Evolutionary conservation across 139 green algal species (phyloP).

Genomic region (Closterium sp.): DNA sequence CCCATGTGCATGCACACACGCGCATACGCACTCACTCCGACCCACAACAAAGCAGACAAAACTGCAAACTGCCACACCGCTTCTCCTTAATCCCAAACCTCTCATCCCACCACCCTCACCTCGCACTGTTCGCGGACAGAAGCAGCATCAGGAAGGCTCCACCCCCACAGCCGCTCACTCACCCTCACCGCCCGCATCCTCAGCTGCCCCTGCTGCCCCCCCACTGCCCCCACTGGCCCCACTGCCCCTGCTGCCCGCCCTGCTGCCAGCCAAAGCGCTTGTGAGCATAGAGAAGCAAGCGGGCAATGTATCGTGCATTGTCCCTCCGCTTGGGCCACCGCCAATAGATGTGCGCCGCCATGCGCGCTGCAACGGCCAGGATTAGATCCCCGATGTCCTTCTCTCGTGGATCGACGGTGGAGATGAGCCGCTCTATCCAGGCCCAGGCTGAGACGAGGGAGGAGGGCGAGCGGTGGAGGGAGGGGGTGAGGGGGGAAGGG

Average conservation of each 20-base stretch:
- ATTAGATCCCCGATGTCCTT: neutral
- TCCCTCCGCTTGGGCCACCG: conserved; percentile 5
- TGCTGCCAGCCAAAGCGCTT: neutral
- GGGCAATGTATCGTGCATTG: conserved; percentile 3
- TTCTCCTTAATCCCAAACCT: neutral
- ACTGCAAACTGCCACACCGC: neutral
- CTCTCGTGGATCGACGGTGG: neutral
- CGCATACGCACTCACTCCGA: neutral
- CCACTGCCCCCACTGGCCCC: neutral
- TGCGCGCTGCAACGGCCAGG: conserved; percentile 15
- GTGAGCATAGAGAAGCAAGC: neutral
- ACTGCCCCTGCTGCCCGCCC: neutral
- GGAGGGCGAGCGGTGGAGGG: neutral
- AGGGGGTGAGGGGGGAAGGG: neutral
- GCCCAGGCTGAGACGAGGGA: neutral
- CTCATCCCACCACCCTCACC: neutral
- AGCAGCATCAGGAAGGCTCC: neutral
- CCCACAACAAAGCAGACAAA: too few species aligned
- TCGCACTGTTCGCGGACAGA: neutral
- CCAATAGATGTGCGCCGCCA: conserved; percentile 21
- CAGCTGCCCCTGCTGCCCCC: neutral
- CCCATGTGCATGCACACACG: neutral
- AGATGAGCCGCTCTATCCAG: neutral
- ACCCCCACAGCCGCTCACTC: conserved; percentile 9
- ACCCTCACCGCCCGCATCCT: neutral